Evolutionary conservation across 257 asterid species (phyloP), one percentile per base, ranked within the genome.

Genomic region (Primulina huaijiensis): DNA sequence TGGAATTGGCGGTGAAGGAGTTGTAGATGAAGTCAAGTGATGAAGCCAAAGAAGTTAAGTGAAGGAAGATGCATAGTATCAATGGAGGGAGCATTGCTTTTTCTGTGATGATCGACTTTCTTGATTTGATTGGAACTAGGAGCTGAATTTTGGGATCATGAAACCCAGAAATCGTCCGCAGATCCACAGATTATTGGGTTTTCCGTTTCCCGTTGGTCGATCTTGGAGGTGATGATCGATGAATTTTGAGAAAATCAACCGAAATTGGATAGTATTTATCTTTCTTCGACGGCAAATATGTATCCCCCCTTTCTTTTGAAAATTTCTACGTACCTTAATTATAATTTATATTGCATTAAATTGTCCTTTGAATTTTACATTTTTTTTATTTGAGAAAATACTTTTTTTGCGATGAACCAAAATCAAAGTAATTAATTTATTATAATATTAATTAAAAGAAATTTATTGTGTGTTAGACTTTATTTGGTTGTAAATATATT

Each of bases 1-100:
- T 59, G 75, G 67, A 12, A 43, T 43, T 69, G 73, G 72, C 8
- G 66, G 86, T 19, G 80, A 90, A 87, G 71, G 95, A 84, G 78
- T 87, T 87, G 87, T 80, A 84, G 81, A 90, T 38, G 77, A 90
- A 85, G 60, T 90, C 86, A 16, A 89, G 75, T 16, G 90, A 77
- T 4, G 84, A 75, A 67, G 80, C 56, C 53, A 80, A 75, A 65
- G 67, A 9, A 37, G 67, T 70, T 0, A 78, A 55, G 57, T 75
- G 84, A 33, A 81, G 55, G 77, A 79, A 65, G 43, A 78, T 66
- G 62, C 70, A 10, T 52, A 74, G 29, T 14, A 72, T 53, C 2
- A 76, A 62, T 29, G 75, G 59, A 74, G 67, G 55, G 23, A 74
- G 21, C 84, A 83, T 77, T 7, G 50, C 23, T 53, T 5, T n/a